Evolutionary conservation across 768 basidiomycete species (phyloP), one percentile per base, ranked within the genome.

Genomic region (Trametes sanguinea): DNA sequence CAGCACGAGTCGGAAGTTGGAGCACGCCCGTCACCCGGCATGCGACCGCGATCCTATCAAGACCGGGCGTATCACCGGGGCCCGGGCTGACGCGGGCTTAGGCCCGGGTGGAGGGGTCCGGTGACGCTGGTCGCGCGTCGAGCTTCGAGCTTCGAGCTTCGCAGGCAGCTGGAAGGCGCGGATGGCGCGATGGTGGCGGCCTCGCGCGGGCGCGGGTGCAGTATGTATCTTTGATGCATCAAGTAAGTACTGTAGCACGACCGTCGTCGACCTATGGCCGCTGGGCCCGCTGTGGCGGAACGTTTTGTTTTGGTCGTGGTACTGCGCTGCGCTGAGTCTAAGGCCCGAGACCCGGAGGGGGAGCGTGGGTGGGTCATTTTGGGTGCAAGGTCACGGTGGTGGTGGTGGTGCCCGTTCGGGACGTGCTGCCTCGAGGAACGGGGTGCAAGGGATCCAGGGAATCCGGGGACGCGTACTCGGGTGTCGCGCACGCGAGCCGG

Each of bases 201-300:
- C 32, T 35, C 52, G 37, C n/a, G 52, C 52, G 33, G n/a, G 32
- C 52, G 52, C 52, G 52, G 52, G 52, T 29, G 39, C 39, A 53
- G 22, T 53, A 22, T 42, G 35, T 37, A 11, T 37, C 35, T 37
- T 11, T 11, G 35, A 6, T 2, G 35, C 35, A 37, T 11, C 35
- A 37, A 22, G 22, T 22, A 22, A 22, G 22, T 22, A 1, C 22
- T 22, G 22, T 22, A 22, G 22, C 22, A 22, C 22, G 22, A 22
- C 22, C 22, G 22, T 22, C 22, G 22, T 22, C 22, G 22, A 22
- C 22, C 22, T 22, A 22, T 22, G 22, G 22, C 22, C 22, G 22
- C 22, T 11, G 6, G 35, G 6, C 35, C 52, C 39, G 45, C 45
- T 46, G 17, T 46, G n/a, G 52, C 52, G 39, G 17, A 50, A 50